Evolutionary conservation across 2,329 filamentous ascomycete genomes (phyloP), one percentile per base, ranked within the genome.

Genomic region (Hypoxylon sp.): DNA sequence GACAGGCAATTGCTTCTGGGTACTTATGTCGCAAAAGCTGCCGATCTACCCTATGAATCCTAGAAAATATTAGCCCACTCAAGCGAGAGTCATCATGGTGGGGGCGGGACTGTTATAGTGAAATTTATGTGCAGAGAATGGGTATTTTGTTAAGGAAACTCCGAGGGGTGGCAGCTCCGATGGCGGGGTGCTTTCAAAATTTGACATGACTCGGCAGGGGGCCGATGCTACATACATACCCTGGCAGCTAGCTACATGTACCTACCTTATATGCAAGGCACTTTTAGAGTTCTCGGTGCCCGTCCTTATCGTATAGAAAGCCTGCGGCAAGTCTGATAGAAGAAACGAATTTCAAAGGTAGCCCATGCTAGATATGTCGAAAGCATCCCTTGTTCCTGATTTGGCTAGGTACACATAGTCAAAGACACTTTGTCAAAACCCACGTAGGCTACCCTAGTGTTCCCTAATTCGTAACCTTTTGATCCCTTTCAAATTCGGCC

Each of bases 101-200:
- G 70, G 68, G 70, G 62, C n/a, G 54, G 55, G 67, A 61, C 64
- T 18, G 46, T 44, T 56, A 16, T 44, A 51, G 42, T 51, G 40
- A 60, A 60, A 53, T 53, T 38, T 26, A 49, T 33, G 36, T 28
- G 53, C n/a, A n/a, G n/a, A n/a, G n/a, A n/a, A n/a, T n/a, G n/a
- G n/a, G n/a, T n/a, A n/a, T n/a, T n/a, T 26, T 54, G 52, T 67
- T 61, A 67, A 30, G 30, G 48, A 51, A 44, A 30, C 32, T 26
- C 61, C 44, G 36, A 44, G 51, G 24, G 45, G 57, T 33, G 53
- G 40, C 32, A 42, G 52, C 61, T 71, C 71, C 70, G 70, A 71
- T 70, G 71, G 71, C 70, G 71, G 70, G 69, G 70, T 69, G 28
- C 44, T 18, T n/a, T 32, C 4, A 40, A 24, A 20, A 24, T 45